Evolutionary conservation across 2,329 filamentous ascomycete species (phyloP).

Genomic region (Penicillium sp.): DNA sequence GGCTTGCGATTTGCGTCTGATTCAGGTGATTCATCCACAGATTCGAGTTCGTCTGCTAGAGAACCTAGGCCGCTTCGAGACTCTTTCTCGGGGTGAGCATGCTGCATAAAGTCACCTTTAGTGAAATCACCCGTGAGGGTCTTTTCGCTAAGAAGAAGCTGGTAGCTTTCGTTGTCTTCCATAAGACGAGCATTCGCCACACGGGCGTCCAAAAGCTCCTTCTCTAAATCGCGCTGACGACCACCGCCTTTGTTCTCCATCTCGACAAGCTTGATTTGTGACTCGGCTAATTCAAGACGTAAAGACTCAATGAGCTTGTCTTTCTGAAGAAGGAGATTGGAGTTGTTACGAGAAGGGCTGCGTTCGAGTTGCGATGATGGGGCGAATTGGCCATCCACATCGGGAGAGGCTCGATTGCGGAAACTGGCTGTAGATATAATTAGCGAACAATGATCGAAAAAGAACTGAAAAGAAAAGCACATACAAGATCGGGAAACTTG

Average conservation of each 20-base stretch:
- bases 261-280: conserved; percentile 92
- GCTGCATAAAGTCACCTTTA: conserved; percentile 73
- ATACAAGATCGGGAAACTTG: conserved; percentile 54
- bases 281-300: conserved; percentile 86
- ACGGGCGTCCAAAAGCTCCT: conserved; percentile 81
- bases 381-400: conserved; percentile 78
- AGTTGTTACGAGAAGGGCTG: conserved; percentile 85
- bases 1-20: conserved; percentile 64
- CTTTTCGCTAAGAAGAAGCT: conserved; percentile 89
- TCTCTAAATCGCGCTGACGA: conserved; percentile 84
- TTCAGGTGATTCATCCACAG: conserved; percentile 60
- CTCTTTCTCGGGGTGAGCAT: conserved; percentile 46
- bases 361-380: conserved; percentile 80
- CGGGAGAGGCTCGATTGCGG: conserved; percentile 56
- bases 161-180: conserved; percentile 99
- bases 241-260: conserved; percentile 90
- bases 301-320: conserved; percentile 94
- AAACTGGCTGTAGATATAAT: conserved; percentile 39
- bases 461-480: conserved; percentile 19
- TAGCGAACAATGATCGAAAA: conserved; percentile 12
- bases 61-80: conserved; percentile 48
- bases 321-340: conserved; percentile 87
- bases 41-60: conserved; percentile 85
- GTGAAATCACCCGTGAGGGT: conserved; percentile 92
- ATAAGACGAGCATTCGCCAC: conserved; percentile 95